These are phyloP conservation scores for Rhizopus arrhizus DNA, from an alignment of 371 early-diverging fungal species.

Conservation along the genomic window DNA sequence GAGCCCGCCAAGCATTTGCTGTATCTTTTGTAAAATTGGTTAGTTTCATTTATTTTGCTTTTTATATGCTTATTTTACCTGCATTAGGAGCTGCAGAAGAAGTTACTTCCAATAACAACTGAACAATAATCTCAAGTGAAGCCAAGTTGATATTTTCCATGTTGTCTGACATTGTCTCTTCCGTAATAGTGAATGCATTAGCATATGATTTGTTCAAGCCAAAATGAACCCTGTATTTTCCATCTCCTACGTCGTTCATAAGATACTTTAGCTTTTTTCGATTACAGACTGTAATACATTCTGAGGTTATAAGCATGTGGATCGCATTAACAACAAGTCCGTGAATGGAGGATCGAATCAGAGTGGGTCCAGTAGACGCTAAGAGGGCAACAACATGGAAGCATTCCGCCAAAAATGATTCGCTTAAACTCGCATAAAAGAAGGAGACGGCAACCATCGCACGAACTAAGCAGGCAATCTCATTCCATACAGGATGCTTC, in stretches of 20 bases:
- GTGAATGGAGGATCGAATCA: constrained; percentile 83
- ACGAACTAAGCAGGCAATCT: constrained; percentile 81
- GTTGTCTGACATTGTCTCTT: constrained; percentile 63
- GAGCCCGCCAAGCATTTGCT: constrained; percentile 78
- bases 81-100: constrained; percentile 66
- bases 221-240: constrained; percentile 75
- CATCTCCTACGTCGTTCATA: constrained; percentile 72
- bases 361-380: constrained; percentile 78
- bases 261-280: constrained; percentile 57
- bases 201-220: constrained; percentile 70
- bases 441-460: constrained; percentile 85
- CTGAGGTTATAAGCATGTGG: constrained; percentile 76
- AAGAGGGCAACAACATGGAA: constrained; percentile 79
- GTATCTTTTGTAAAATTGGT: constrained; percentile 42
- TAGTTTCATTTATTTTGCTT: neutral
- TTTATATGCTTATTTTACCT: constrained; percentile 44
- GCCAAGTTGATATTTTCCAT: constrained; percentile 65
- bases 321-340: constrained; percentile 85
- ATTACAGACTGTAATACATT: constrained; percentile 54
- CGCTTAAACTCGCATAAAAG: constrained; percentile 68
- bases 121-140: constrained; percentile 77
- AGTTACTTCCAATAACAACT: constrained; percentile 75
- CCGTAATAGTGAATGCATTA: constrained; percentile 64
- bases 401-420: constrained; percentile 79
- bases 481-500: constrained; percentile 81